A percentile compares a stretch with the other conserved stretches of the same genome.
These are phyloP conservation scores for Penicillium concentricum DNA, from an alignment of 2,329 filamentous ascomycete species.

Conservation along the genomic window DNA sequence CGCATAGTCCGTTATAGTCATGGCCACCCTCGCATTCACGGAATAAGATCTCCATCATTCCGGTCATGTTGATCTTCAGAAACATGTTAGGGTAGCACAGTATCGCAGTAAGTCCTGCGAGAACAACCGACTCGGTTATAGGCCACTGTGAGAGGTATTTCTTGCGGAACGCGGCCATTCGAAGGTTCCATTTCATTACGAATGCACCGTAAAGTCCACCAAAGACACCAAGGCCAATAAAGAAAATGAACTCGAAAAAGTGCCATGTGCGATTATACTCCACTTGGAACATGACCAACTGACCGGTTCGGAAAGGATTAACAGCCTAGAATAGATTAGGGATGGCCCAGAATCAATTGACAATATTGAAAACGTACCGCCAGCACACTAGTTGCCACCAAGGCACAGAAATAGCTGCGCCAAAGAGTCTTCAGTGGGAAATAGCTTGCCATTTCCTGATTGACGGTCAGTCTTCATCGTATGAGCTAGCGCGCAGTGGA, in stretches of 20 bases:
- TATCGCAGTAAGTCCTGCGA: slow-evolving; percentile 80
- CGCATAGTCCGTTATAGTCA: slow-evolving; percentile 87
- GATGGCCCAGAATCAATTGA: background rate
- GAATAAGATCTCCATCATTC: slow-evolving; percentile 98
- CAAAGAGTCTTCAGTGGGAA: slow-evolving; percentile 97
- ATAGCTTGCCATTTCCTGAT: slow-evolving; percentile 87
- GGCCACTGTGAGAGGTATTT: slow-evolving; percentile 83
- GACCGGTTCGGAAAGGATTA: slow-evolving; percentile 96
- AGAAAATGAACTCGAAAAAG: slow-evolving; percentile 94
- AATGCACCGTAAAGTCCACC: slow-evolving; percentile 94
- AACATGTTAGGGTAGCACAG: slow-evolving; percentile 98
- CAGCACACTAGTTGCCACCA: slow-evolving; percentile 89
- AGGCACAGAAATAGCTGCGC: slow-evolving; percentile 95
- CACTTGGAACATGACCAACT: slow-evolving; percentile 99
- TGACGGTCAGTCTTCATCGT: slow-evolving; percentile 15
- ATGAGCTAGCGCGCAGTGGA: background rate
- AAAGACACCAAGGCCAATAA: slow-evolving; percentile 85
- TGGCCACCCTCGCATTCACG: slow-evolving; percentile 86
- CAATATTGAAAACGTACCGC: slow-evolving; percentile 51
- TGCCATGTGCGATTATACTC: slow-evolving; percentile 96
- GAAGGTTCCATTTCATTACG: slow-evolving; percentile 96
- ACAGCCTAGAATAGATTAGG: slow-evolving; percentile 59
- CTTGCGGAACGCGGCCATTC: slow-evolving; percentile 88
- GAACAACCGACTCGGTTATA: slow-evolving; percentile 78
- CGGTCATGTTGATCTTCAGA: slow-evolving; percentile 94